These are phyloP conservation scores for Pseudogymnoascus pannorum DNA, from an alignment of 2,329 filamentous ascomycete species.

Conservation along the genomic window DNA sequence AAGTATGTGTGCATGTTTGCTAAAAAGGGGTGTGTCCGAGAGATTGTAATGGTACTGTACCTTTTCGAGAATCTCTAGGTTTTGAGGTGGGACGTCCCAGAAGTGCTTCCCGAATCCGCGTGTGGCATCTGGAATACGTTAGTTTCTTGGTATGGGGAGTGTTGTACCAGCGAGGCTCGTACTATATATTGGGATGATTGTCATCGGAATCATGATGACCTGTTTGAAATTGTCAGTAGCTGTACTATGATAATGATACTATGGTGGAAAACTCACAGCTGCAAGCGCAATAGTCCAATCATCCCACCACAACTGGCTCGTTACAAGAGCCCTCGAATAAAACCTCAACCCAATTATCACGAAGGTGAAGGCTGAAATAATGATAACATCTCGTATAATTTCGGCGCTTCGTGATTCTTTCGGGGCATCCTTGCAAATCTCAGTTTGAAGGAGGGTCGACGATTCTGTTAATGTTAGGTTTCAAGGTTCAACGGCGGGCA, in stretches of 20 bases:
- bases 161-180: neutral
- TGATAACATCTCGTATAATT: conserved; percentile 13
- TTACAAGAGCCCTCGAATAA: conserved; percentile 15
- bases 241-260: neutral
- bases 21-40: neutral
- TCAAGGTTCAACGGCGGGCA: neutral
- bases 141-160: neutral
- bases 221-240: conserved; percentile 5
- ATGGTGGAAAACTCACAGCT: conserved; percentile 13
- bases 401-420: conserved; percentile 14
- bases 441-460: conserved; percentile 12
- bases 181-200: conserved; percentile 16
- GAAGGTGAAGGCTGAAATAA: conserved; percentile 15
- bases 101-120: conserved; percentile 6
- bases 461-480: conserved; percentile 8
- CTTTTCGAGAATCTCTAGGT: neutral
- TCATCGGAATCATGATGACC: conserved; percentile 17
- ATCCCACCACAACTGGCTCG: conserved; percentile 17
- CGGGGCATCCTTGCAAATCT: conserved; percentile 15
- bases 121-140: neutral
- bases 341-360: conserved; percentile 16
- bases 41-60: too few species aligned
- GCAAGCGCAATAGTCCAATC: conserved; percentile 14
- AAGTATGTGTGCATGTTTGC: neutral
- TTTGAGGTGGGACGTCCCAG: conserved; percentile 3